Evolutionary conservation across 2,329 filamentous ascomycete genomes (phyloP), one percentile per base, ranked within the genome.

Genomic region (Incumbomyces delicatus): DNA sequence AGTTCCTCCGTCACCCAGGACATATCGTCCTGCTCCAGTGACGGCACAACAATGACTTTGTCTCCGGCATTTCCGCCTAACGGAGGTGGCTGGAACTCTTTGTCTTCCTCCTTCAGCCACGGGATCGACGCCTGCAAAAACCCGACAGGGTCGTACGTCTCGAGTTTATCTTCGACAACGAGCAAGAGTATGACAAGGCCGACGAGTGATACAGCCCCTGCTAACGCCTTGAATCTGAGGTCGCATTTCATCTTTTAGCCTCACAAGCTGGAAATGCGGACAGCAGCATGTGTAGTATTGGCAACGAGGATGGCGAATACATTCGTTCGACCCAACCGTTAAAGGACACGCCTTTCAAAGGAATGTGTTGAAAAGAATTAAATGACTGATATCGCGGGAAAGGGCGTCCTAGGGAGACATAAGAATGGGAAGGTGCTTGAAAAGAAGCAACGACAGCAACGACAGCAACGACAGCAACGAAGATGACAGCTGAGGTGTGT

Each of bases 11-110:
- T 52, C 2, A 74, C 66, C 71, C 71, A 74, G 14, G 62, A 55
- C 6, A 68, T 67, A 47, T 68, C 58, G 49, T 74, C 70, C 27
- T 61, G 61, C 36, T 65, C 60, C 13, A 70, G 44, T 48, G 61
- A 68, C 12, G 69, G 69, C 63, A 72, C 69, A 22, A 69, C 64
- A 46, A 69, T 64, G 20, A 68, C 59, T 38, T 67, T 68, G 52
- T 68, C 64, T 13, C n/a, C 32, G 6, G n/a, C 13, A 6, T 30
- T 36, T 4, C 31, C 41, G 3, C 41, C 41, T 12, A 31, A n/a
- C 11, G 27, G 37, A 16, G 16, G 27, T 5, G 44, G 27, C 20
- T 41, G 22, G 14, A 17, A 5, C 27, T 29, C 44, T 14, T 41
- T 8, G n/a, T n/a, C 44, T 8, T 46, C 20, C 18, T 37, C 22